Conservation (phyloP, 2,329 filamentous ascomycete species). For the Cladosporium sp. region DNA sequence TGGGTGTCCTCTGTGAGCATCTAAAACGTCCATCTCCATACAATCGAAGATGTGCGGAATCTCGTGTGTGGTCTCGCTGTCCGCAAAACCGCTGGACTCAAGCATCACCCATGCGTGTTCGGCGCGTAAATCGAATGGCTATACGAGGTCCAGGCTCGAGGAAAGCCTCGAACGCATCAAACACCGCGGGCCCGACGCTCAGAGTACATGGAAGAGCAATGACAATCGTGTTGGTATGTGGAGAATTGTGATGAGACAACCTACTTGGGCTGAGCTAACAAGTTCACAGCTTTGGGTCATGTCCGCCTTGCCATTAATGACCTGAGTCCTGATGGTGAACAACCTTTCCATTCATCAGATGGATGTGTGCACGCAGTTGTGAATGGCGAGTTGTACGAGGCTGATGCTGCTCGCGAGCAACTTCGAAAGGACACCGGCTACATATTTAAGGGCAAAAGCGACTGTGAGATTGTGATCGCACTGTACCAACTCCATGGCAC, state of each 20-base stretch:
- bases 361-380: constrained; percentile 53
- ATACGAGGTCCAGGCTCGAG: constrained; percentile 23
- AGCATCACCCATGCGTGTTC: not conserved
- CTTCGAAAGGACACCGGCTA: constrained; percentile 32
- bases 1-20: not conserved
- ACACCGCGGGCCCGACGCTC: constrained; percentile 48
- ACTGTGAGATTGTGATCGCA: constrained; percentile 55
- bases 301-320: constrained; percentile 54
- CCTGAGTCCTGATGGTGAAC: constrained; percentile 46
- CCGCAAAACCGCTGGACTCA: not conserved
- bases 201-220: constrained; percentile 45
- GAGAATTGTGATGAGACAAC: not conserved
- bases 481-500: constrained; percentile 52
- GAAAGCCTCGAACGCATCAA: constrained; percentile 42
- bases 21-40: too few relatives aligned
- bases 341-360: constrained; percentile 40
- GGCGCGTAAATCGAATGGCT: not conserved
- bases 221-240: constrained; percentile 42
- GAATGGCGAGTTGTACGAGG: constrained; percentile 59
- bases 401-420: constrained; percentile 46
- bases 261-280: not conserved
- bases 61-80: not conserved
- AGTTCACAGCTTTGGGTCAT: constrained; percentile 45
- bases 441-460: constrained; percentile 49
- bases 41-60: not conserved